These are phyloP conservation scores for Acacia confusa DNA, from an alignment of 306 rosid genomes.

Conservation along the genomic window DNA sequence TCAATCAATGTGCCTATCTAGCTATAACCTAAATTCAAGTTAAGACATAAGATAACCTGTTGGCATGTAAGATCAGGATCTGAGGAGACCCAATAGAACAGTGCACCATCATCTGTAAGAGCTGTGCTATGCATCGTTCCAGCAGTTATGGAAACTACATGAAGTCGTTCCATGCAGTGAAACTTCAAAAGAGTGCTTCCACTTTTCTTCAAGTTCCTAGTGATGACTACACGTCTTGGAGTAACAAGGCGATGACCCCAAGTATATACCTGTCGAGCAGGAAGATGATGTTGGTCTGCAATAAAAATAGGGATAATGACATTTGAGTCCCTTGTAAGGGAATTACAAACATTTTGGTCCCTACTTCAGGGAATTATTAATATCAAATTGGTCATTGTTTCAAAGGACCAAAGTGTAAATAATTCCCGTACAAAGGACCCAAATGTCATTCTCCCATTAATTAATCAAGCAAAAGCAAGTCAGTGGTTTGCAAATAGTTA, in stretches of 20 bases:
- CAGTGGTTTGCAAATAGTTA: conserved; percentile 35
- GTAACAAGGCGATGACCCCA: conserved; percentile 98
- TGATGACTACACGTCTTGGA: conserved; percentile 79
- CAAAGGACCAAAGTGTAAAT: background rate
- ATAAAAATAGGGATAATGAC: background rate
- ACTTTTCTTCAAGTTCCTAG: conserved; percentile 86
- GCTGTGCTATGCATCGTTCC: conserved; percentile 86
- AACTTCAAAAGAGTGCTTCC: conserved; percentile 77
- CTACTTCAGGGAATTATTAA: background rate
- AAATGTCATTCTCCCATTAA: background rate
- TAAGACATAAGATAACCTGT: conserved; percentile 54
- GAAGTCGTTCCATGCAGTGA: conserved; percentile 78
- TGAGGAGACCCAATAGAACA: conserved; percentile 89
- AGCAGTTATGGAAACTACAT: conserved; percentile 72
- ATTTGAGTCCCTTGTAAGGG: background rate
- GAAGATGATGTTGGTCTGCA: background rate
- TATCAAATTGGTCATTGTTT: background rate
- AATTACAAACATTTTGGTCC: background rate
- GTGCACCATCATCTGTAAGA: conserved; percentile 84
- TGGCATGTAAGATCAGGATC: conserved; percentile 89
- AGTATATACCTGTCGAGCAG: conserved; percentile 74
- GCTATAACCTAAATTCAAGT: background rate
- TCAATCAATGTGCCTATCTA: conserved; percentile 17
- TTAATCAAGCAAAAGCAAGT: background rate
- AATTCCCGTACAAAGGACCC: background rate